phyloP scores from a whole-genome alignment of 768 basidiomycete genomes.

The Chiua virens region DNA sequence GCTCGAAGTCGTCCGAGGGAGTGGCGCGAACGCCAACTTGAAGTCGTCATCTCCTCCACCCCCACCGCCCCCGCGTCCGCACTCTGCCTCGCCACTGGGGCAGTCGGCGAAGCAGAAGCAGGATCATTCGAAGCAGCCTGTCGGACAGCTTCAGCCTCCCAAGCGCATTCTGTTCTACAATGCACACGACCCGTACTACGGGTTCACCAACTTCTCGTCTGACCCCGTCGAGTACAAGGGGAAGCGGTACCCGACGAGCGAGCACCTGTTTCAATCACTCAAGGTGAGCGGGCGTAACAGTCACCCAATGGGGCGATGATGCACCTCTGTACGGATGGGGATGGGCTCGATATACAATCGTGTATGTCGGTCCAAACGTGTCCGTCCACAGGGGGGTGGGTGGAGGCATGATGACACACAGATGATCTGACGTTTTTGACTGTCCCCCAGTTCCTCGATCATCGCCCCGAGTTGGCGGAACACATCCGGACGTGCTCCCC shows the following conservation, averaged over 20 bases:
- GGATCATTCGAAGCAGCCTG: not conserved
- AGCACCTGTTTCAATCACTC: conserved; percentile 49
- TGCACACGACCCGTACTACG: conserved; percentile 34
- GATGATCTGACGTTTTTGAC: conserved; percentile 11
- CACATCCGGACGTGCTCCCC: conserved; percentile 36
- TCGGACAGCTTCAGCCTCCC: conserved; percentile 7
- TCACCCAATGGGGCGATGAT: not conserved
- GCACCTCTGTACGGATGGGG: not conserved
- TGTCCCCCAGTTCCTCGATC: conserved; percentile 33
- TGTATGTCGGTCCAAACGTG: not conserved
- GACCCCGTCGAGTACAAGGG: conserved; percentile 40
- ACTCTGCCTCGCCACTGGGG: conserved; percentile 19
- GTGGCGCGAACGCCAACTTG: conserved; percentile 1
- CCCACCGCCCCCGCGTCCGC: conserved; percentile 17
- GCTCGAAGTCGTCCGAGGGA: conserved; percentile 22
- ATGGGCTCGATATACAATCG: not conserved
- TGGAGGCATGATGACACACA: conserved; percentile 11
- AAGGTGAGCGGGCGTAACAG: conserved; percentile 30
- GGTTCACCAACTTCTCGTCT: conserved; percentile 46
- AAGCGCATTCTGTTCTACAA: conserved; percentile 34
- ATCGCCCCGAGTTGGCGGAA: conserved; percentile 34
- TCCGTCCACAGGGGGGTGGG: conserved; percentile 7
- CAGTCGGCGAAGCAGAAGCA: conserved; percentile 11
- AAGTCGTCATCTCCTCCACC: conserved; percentile 3
- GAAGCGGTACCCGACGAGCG: conserved; percentile 44